phyloP scores from a whole-genome alignment of 257 asterid species.

The Mentha longifolia region DNA sequence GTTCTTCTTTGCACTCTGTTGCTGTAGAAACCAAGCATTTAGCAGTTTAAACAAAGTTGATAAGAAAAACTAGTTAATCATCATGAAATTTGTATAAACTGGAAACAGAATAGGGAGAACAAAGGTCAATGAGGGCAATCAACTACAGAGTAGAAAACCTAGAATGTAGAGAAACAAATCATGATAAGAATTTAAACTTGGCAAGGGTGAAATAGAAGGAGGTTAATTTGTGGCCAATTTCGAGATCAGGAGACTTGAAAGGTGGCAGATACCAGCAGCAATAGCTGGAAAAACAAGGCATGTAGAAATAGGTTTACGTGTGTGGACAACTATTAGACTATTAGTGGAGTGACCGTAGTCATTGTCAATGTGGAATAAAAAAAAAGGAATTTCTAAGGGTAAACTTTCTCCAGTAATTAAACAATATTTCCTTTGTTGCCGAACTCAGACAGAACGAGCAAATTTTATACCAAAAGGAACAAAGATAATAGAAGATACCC shows the following conservation, averaged over 20 bases:
- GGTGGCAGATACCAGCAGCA: neutral
- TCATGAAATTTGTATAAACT: neutral
- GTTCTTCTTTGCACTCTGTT: constrained; percentile 54
- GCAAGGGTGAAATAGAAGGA: too few species aligned
- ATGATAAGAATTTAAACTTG: neutral
- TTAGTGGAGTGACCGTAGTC: too few species aligned
- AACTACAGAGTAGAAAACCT: neutral
- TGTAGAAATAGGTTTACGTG: neutral
- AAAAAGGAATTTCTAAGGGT: neutral
- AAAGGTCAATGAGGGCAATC: neutral
- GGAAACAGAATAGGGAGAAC: neutral
- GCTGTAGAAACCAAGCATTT: constrained; percentile 30
- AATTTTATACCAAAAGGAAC: neutral
- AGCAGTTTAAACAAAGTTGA: constrained; percentile 11
- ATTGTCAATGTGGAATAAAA: too few species aligned
- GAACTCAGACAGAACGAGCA: neutral
- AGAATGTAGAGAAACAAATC: neutral
- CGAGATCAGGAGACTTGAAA: neutral
- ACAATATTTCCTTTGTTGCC: neutral
- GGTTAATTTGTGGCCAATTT: neutral
- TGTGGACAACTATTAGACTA: neutral
- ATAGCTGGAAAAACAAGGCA: neutral
- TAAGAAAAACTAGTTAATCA: constrained; percentile 9
- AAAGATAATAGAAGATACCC: constrained; percentile 46
- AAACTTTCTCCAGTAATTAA: constrained; percentile 6